Base-by-base conservation (phyloP, 1,284 basidiomycete species). In the Polyporus tsugae region DNA sequence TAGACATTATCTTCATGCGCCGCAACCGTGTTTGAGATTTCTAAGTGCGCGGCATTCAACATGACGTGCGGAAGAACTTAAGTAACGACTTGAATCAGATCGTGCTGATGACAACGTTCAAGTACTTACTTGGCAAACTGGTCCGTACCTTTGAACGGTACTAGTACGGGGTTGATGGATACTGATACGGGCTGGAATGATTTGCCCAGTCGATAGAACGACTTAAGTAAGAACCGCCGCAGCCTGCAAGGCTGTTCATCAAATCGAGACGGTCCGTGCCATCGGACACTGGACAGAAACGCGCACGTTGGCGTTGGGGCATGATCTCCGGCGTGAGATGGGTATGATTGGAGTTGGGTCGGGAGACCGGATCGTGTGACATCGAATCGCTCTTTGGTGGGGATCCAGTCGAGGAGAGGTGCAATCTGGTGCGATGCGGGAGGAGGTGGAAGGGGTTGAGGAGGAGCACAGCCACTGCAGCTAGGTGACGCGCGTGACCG, bases 381-480 rank as follows among this genome's bases (percentile, higher is more conserved):
- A 25, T 22, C 22, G 5, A 10, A 19, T n/a, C n/a, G 44, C 44
- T 22, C n/a, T n/a, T 19, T 46, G 41, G 41, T 42, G 6, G 15
- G 41, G 41, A 42, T 42, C 15, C 15, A 42, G 41, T 11, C 39
- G 13, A 39, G n/a, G 44, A 10, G 44, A 46, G 44, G 19, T 10
- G 44, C 44, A 46, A n/a, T n/a, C 42, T 17, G 19, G 6, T 10
- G 46, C 9, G 46, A 13, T 10, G 2, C 22, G 9, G 22, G 11
- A 2, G 46, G 38, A n/a, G 15, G 11, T 11, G 46, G 22, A n/a
- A 17, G 6, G 13, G 1, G 52, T 55, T 55, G 25, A 35, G 17
- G 52, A 35, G 13, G 11, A 11, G 6, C 66, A 67, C 66, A 67
- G 66, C 66, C 66, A 67, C 66, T 17, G 25, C n/a, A 38, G 61